A percentile compares a stretch with the other conserved stretches of the same genome.
Evolutionary conservation across 768 basidiomycete species (phyloP).

Genomic region (Paxillus rubicundulus): DNA sequence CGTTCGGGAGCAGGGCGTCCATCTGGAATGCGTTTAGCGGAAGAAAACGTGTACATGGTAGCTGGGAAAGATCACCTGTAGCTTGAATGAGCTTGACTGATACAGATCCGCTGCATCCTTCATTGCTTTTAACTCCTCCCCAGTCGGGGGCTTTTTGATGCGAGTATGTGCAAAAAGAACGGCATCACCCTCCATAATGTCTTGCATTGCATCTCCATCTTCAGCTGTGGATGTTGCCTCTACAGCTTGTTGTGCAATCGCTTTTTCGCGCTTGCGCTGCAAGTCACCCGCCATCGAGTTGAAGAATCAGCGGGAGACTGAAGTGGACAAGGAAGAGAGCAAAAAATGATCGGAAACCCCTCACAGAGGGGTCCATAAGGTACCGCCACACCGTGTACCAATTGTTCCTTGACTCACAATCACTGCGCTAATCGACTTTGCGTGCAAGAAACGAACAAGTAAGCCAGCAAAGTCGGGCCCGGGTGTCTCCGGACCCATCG

Average conservation of each 20-base stretch:
- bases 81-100: conserved; percentile 77
- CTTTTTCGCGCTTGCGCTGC: no score
- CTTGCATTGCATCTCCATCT: background rate
- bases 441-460: no score
- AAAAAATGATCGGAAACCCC: conserved; percentile 5
- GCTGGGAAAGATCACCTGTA: conserved; percentile 55
- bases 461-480: no score
- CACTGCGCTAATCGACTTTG: no score
- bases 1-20: conserved; percentile 74
- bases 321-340: background rate
- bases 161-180: conserved; percentile 1
- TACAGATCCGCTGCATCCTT: conserved; percentile 75
- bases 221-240: background rate
- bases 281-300: no score
- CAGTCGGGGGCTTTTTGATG: conserved; percentile 55
- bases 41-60: background rate
- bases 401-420: no score
- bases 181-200: background rate
- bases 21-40: conserved; percentile 47
- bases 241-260: no score
- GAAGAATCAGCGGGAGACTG: background rate
- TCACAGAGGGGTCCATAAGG: background rate
- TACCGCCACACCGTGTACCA: no score
- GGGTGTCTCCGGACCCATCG: no score
- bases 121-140: conserved; percentile 66